Evolutionary conservation across 2,329 filamentous ascomycete genomes (phyloP), one percentile per base, ranked within the genome.

Genomic region (Rhynchosporium secalis): DNA sequence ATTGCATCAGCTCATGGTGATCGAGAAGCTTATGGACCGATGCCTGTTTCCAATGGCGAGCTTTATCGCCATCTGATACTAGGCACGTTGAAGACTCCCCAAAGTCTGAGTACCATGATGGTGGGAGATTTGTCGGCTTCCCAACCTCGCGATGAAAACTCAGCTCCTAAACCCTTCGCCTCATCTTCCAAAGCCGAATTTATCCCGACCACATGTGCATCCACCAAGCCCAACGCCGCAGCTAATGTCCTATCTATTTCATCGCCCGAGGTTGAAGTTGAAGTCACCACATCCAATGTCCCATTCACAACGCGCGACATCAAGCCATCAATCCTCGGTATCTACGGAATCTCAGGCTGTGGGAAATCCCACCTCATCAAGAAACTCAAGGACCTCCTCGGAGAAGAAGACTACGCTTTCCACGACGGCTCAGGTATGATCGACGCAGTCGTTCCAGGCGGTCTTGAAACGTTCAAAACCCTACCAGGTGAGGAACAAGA

Each of bases 301-400:
- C 20, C 20, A 20, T 41, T 12, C 40, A 9, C 40, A 41, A 12
- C 1, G 10, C 15, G 5, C 15, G 1, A 45, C 5, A 2, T 20
- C 20, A 79, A 76, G 63, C 72, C 78, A 12, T 68, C 68, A 2
- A 71, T 86, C 20, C 71, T 86, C 36, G 83, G 82, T 2, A 57
- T 86, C 1, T 86, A 86, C 63, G 83, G 83, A 5, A 26, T 86
- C 43, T 74, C 81, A 1, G 83, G 81, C 0, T 79, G 71, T n/a
- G 83, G 83, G 4, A 86, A 86, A 69, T 78, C 80, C 0, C 76
- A 71, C 45, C 62, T 82, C 6, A 62, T 85, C 13, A 68, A 75
- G 0, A 52, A 78, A 8, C 67, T 86, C 5, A 74, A 75, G 51
- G 4, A 70, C 1, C 20, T 73, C 2, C 71, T 82, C 1, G 70